phyloP scores from a whole-genome alignment of 768 basidiomycete species.

The Naematelia encephala region DNA sequence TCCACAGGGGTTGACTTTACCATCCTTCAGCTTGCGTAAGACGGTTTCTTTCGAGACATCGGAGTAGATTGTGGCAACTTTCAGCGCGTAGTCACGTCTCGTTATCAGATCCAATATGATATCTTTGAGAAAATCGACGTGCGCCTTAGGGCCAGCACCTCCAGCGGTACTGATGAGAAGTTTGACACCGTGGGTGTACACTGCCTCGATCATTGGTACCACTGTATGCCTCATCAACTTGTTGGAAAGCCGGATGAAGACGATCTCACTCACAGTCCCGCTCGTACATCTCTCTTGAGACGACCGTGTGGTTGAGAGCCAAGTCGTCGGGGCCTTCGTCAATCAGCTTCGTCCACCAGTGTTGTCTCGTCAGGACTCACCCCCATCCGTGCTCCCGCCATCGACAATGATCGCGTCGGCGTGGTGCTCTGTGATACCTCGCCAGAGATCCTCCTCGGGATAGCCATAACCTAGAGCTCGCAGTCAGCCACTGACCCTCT shows the following conservation, averaged over 20 bases:
- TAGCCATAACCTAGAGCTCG: too few species aligned
- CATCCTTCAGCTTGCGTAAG: constrained; percentile 5
- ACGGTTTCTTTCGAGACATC: constrained; percentile 8
- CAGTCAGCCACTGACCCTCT: too few species aligned
- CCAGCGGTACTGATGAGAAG: constrained; percentile 2
- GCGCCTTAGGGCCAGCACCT: constrained; percentile 1
- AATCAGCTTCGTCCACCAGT: neutral
- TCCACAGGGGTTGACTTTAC: constrained; percentile 10
- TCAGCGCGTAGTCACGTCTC: neutral
- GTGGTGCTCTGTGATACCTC: constrained; percentile 3
- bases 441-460: constrained; percentile 6
- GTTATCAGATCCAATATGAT: constrained; percentile 1
- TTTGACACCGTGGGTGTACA: constrained; percentile 1
- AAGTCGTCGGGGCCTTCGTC: neutral
- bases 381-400: constrained; percentile 2
- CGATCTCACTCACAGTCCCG: too few species aligned
- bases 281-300: constrained; percentile 8
- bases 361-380: neutral
- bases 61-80: constrained; percentile 13
- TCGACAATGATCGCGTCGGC: constrained; percentile 7
- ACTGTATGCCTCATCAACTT: too few species aligned
- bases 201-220: constrained; percentile 3
- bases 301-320: neutral
- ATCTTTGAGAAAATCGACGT: constrained; percentile 4
- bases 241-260: too few species aligned